These are phyloP conservation scores for Mycocentrospora acerina DNA, from an alignment of 2,329 filamentous ascomycete genomes.

Conservation along the genomic window DNA sequence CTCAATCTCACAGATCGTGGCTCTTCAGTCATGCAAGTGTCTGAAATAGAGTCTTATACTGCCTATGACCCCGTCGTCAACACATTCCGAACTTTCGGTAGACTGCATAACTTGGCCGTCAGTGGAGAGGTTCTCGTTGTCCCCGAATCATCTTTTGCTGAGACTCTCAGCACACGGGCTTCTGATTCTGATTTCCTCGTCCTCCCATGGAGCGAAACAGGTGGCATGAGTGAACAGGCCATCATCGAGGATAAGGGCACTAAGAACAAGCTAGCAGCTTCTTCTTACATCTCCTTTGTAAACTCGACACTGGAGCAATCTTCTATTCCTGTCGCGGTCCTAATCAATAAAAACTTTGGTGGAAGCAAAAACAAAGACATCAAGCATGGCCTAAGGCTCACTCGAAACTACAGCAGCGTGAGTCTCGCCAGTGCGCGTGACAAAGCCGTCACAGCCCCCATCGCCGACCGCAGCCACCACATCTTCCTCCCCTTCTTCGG, in stretches of 20 bases:
- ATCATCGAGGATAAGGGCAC: slow-evolving; percentile 51
- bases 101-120: slow-evolving; percentile 78
- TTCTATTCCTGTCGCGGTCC: slow-evolving; percentile 70
- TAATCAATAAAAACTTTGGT: slow-evolving; percentile 73
- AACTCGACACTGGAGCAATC: slow-evolving; percentile 64
- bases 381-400: slow-evolving; percentile 23
- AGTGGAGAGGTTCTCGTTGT: slow-evolving; percentile 80
- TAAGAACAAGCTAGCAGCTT: slow-evolving; percentile 60
- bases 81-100: slow-evolving; percentile 84
- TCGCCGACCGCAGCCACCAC: slow-evolving; percentile 72
- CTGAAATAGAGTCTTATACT: slow-evolving; percentile 71
- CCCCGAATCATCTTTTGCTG: slow-evolving; percentile 75
- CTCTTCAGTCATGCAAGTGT: slow-evolving; percentile 92
- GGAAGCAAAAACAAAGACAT: slow-evolving; percentile 46
- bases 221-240: slow-evolving; percentile 69
- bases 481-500: slow-evolving; percentile 88
- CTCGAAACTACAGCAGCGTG: slow-evolving; percentile 33
- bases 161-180: slow-evolving; percentile 70
- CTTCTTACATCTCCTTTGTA: slow-evolving; percentile 74
- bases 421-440: slow-evolving; percentile 60
- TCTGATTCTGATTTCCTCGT: slow-evolving; percentile 66
- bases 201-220: slow-evolving; percentile 87
- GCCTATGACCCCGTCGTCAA: slow-evolving; percentile 79
- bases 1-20: slow-evolving; percentile 87
- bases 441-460: slow-evolving; percentile 55